Evolutionary conservation across 2,329 filamentous ascomycete species (phyloP), one percentile per base, ranked within the genome.

Genomic region (Xylaria sp.): DNA sequence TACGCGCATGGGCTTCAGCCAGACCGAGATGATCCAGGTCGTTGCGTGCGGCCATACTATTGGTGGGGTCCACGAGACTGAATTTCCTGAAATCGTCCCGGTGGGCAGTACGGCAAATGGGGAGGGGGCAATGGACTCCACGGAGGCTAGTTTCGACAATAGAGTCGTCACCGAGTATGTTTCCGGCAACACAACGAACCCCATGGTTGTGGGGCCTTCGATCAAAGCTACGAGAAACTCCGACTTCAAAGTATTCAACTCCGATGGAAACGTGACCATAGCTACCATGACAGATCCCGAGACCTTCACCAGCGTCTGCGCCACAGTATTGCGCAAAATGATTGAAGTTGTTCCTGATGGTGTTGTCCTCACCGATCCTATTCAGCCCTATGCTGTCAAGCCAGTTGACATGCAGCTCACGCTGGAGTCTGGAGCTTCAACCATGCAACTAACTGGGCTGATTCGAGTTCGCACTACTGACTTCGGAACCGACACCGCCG

Each of bases 1-100:
- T 72, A 66, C 79, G 6, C 83, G 88, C 59, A 86, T 89, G 82
- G 88, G 88, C 6, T 90, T 90, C 78, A 83, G 78, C 60, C 76
- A 77, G 12, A 77, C 81, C 18, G 86, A 90, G 71, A 90, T 90
- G 87, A 89, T 90, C 51, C 83, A 87, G 73, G 80, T 88, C 28
- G 84, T 84, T 1, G 88, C 88, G 10, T 91, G 89, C 74, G 89
- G 89, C 2, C 89, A 91, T 75, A 86, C 86, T 0, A 76, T 91
- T 25, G 89, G 89, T 25, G 86, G 88, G 18, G 88, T 90, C 8
- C 88, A 90, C 77, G 80, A 81, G 31, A 75, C 76, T 10, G 82
- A 88, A 70, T 88, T 88, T 69, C 85, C 86, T 0, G 79, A 83
- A 9, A 84, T 90, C 51, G 84, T 88, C 1, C 80, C 84, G 1